Evolutionary conservation across 2,329 filamentous ascomycete genomes (phyloP), one percentile per base, ranked within the genome.

Genomic region (Calonectria hongkongensis): DNA sequence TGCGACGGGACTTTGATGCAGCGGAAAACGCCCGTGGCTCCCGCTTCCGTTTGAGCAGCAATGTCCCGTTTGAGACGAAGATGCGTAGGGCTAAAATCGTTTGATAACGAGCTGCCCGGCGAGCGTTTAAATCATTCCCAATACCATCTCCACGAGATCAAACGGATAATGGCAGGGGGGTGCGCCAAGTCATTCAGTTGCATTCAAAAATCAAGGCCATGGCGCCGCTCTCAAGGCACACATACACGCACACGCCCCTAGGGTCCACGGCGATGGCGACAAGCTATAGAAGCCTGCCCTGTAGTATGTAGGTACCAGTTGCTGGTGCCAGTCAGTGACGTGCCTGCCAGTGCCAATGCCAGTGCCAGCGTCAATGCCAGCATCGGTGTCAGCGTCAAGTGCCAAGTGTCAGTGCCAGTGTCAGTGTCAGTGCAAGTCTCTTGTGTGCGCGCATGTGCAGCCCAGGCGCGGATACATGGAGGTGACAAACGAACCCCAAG

Each of bases 21-120:
- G 75, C 76, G 71, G 74, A 64, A 76, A 71, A 69, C 67, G 76
- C 75, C 79, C 78, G 75, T 78, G 70, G 58, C 71, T 79, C 72
- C 70, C 69, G 72, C 56, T 70, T 21, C 72, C 68, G 75, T 79
- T 79, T 79, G 75, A 72, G 74, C 51, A 74, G 73, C 69, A 65
- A 72, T 71, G 66, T 70, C 76, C 70, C 50, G 48, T 78, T 77
- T 68, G 69, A 74, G 74, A 72, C 68, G 67, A 73, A 63, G 65
- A 71, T 79, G 63, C 72, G 70, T 74, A 73, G 60, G 64, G 30
- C 25, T 73, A 70, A 74, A 60, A 60, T 80, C 78, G 66, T 65
- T 78, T 74, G 71, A 76, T 75, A 79, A 74, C 73, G 73, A 78
- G 70, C 73, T 75, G 69, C 68, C 74, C 64, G 70, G 72, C 67